Evolutionary conservation across 139 green algal species (phyloP).

Genomic region (Closterium sp.): DNA sequence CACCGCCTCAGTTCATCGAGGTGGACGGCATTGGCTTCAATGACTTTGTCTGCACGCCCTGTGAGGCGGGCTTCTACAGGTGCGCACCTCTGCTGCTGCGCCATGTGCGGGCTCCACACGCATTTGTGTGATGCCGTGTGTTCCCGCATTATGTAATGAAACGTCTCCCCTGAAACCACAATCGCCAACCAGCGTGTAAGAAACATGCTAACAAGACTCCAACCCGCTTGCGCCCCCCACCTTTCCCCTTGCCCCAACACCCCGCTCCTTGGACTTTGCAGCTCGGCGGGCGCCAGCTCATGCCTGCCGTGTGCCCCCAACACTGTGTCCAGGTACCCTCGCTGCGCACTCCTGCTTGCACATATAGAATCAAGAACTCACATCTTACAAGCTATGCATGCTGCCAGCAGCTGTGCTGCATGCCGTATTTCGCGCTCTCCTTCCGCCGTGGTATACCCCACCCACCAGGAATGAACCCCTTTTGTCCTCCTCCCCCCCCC

Average conservation of each 20-base stretch:
- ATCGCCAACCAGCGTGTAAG: too few relatives aligned
- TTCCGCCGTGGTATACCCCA: not conserved
- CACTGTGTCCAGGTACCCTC: not conserved
- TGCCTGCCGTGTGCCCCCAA: constrained; percentile 1
- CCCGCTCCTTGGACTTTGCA: not conserved
- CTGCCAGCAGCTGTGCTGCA: not conserved
- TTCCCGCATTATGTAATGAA: too few relatives aligned
- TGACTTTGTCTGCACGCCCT: constrained; percentile 3
- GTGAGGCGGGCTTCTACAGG: constrained; percentile 16
- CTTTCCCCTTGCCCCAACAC: not conserved
- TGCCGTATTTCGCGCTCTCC: too few relatives aligned
- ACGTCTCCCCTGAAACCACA: too few relatives aligned
- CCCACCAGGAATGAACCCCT: not conserved
- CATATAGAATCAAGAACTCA: too few relatives aligned
- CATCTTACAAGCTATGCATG: not conserved
- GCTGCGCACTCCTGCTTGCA: not conserved
- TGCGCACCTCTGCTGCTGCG: not conserved
- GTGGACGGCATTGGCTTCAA: constrained; percentile 26
- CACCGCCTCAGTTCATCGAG: constrained; percentile 19
- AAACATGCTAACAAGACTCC: too few relatives aligned
- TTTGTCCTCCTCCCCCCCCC: not conserved
- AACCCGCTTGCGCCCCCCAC: too few relatives aligned
- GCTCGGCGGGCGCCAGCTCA: not conserved
- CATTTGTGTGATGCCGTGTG: too few relatives aligned
- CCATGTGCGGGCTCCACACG: too few relatives aligned